Evolutionary conservation across 257 asterid species (phyloP).

Genomic region (Avicennia marina): DNA sequence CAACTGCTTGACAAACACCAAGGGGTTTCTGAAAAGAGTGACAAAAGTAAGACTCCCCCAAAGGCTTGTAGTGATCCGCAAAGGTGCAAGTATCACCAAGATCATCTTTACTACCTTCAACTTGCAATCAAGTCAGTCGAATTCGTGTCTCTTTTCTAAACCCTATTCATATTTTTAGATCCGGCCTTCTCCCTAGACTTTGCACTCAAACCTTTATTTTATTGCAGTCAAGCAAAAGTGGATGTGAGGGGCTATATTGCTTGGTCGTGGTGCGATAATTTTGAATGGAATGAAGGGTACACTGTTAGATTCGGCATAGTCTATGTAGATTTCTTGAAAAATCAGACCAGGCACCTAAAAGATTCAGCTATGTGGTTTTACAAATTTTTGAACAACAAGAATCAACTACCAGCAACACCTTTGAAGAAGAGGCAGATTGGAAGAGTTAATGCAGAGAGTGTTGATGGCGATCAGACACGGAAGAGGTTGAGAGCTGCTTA

Average conservation of each 20-base stretch:
- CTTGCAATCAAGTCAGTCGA: conserved; percentile 16
- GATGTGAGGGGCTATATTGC: conserved; percentile 27
- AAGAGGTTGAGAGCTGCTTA: too few relatives aligned
- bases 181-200: too few relatives aligned
- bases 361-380: conserved; percentile 21
- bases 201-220: too few relatives aligned
- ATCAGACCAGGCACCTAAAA: conserved; percentile 18
- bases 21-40: conserved; percentile 2
- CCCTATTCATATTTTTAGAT: too few relatives aligned
- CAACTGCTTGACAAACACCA: too few relatives aligned
- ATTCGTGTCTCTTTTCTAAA: too few relatives aligned
- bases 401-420: too few relatives aligned
- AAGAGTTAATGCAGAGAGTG: too few relatives aligned
- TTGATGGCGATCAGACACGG: too few relatives aligned
- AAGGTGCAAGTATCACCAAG: conserved; percentile 14
- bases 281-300: conserved; percentile 36
- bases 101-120: conserved; percentile 18
- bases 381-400: not conserved
- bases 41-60: conserved; percentile 4
- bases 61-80: conserved; percentile 3
- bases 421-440: too few relatives aligned
- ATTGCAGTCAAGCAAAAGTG: not conserved
- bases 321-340: conserved; percentile 26
- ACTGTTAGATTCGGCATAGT: conserved; percentile 29
- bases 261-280: conserved; percentile 42